These are phyloP conservation scores for Meyerozyma carpophila DNA, from an alignment of 1,139 yeast species.

Conservation along the genomic window DNA sequence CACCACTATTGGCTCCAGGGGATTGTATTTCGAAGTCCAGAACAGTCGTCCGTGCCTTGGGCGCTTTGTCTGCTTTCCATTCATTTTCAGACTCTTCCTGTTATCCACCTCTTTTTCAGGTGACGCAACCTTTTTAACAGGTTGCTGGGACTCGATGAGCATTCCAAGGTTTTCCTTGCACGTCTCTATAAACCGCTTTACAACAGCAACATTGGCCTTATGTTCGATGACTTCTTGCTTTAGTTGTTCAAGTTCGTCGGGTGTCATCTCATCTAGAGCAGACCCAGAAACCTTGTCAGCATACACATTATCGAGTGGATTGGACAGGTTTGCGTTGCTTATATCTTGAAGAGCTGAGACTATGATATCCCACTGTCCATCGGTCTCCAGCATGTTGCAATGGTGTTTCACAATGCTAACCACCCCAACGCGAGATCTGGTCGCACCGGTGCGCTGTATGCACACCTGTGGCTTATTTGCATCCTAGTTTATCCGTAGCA, in stretches of 20 bases:
- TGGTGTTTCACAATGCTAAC: background rate
- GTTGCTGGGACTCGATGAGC: conserved; percentile 23
- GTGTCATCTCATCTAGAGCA: conserved; percentile 17
- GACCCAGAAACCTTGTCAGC: conserved; percentile 19
- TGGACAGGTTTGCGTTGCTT: conserved; percentile 54
- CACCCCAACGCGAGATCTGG: background rate
- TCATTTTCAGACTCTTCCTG: conserved; percentile 6
- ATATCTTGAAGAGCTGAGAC: conserved; percentile 64
- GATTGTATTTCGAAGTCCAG: conserved; percentile 45
- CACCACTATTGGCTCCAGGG: conserved; percentile 53
- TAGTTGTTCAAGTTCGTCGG: conserved; percentile 35
- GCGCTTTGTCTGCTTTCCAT: conserved; percentile 14
- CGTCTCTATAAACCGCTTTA: conserved; percentile 41
- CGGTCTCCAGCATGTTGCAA: conserved; percentile 21
- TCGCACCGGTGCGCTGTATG: background rate
- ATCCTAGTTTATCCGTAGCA: no score
- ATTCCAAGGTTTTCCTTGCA: conserved; percentile 34
- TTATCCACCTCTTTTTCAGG: background rate
- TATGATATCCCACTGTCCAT: conserved; percentile 66
- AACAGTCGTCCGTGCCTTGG: conserved; percentile 34
- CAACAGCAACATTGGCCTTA: conserved; percentile 52
- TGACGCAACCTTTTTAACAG: conserved; percentile 5
- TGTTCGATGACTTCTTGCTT: conserved; percentile 45
- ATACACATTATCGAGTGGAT: conserved; percentile 44
- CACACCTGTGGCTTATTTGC: background rate